phyloP scores from a whole-genome alignment of 331 rosid species.

The Acacia concinna region DNA sequence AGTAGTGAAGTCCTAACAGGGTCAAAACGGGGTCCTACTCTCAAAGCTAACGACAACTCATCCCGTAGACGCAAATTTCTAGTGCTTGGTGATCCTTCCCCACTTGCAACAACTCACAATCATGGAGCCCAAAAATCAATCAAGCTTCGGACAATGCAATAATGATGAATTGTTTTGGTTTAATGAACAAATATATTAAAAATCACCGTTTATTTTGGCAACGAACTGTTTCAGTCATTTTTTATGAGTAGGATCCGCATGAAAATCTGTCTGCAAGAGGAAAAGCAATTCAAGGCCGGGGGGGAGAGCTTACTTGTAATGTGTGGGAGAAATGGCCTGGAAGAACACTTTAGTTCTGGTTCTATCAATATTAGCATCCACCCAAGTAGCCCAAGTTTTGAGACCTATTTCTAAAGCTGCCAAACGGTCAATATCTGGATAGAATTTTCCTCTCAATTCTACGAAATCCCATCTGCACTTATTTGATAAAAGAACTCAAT shows the following conservation, averaged over 20 bases:
- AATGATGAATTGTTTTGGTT: neutral
- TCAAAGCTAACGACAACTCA: constrained; percentile 7
- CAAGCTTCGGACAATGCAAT: neutral
- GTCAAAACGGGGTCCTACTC: neutral
- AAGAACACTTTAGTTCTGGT: constrained; percentile 72
- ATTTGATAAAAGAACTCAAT: constrained; percentile 7
- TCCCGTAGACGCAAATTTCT: constrained; percentile 20
- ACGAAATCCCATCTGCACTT: constrained; percentile 91
- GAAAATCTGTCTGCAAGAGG: neutral
- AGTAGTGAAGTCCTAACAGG: neutral
- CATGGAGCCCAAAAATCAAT: neutral
- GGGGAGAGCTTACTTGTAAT: constrained; percentile 57
- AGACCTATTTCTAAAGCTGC: constrained; percentile 85
- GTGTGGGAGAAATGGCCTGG: constrained; percentile 85
- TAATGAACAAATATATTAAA: neutral
- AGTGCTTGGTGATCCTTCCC: constrained; percentile 30
- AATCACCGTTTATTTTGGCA: neutral
- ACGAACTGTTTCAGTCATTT: neutral
- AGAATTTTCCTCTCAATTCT: constrained; percentile 75
- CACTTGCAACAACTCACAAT: neutral
- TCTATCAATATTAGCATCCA: constrained; percentile 65
- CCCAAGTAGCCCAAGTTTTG: constrained; percentile 94
- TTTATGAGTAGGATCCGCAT: neutral
- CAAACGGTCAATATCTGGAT: constrained; percentile 81
- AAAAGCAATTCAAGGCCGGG: neutral